These are phyloP conservation scores for Dioscorea zingiberensis DNA, from an alignment of 106 monocot species.

Conservation along the genomic window DNA sequence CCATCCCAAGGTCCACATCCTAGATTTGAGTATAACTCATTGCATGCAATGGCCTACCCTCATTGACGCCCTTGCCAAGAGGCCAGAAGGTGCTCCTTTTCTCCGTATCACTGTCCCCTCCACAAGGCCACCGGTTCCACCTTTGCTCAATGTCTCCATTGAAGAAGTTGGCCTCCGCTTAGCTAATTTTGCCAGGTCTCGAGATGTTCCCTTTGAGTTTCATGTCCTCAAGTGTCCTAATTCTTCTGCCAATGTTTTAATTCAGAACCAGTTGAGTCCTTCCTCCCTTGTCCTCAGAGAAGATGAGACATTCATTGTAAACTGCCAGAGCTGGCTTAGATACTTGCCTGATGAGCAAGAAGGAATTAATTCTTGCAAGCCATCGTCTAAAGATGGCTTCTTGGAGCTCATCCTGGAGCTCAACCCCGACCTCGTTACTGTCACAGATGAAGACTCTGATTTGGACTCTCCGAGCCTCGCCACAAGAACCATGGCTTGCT, in stretches of 20 bases:
- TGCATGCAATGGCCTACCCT: conserved; percentile 75
- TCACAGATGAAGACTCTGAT: conserved; percentile 40
- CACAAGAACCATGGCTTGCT: conserved; percentile 32
- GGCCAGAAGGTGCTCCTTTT: conserved; percentile 27
- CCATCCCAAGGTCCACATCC: conserved; percentile 25
- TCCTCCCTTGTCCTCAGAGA: conserved; percentile 11
- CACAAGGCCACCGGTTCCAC: conserved; percentile 20
- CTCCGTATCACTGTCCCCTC: conserved; percentile 35
- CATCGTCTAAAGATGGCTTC: conserved; percentile 16
- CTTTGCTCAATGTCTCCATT: conserved; percentile 21
- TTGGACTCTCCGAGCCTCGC: conserved; percentile 32
- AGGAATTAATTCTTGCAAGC: background rate
- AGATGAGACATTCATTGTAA: conserved; percentile 40
- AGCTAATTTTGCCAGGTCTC: conserved; percentile 45
- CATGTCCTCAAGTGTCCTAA: conserved; percentile 12
- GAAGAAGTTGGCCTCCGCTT: conserved; percentile 35
- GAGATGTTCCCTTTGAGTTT: conserved; percentile 38
- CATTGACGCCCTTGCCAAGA: conserved; percentile 39
- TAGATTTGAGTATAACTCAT: conserved; percentile 42
- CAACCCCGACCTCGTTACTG: conserved; percentile 27
- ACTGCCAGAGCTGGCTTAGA: conserved; percentile 46
- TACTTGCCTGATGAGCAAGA: conserved; percentile 6
- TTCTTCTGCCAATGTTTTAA: background rate
- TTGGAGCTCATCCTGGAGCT: conserved; percentile 18
- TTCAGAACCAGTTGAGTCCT: conserved; percentile 10